Evolutionary conservation across 2,329 filamentous ascomycete genomes (phyloP).

Genomic region (Alternaria alternata): DNA sequence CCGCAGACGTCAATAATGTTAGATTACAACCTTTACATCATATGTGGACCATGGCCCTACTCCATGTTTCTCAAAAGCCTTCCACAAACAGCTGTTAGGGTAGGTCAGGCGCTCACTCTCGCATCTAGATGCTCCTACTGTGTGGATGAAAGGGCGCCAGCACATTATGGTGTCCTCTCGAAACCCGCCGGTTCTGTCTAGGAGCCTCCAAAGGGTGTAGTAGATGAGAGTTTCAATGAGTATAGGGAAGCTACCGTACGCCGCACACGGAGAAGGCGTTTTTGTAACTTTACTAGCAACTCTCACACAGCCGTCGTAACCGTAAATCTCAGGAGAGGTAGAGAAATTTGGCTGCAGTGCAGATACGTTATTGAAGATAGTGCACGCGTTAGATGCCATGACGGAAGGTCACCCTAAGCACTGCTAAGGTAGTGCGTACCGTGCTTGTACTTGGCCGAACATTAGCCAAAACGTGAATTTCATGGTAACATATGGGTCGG

Average conservation of each 20-base stretch:
- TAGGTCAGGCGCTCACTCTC: neutral
- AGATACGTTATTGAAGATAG: neutral
- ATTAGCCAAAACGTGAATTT: neutral
- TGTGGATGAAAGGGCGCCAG: neutral
- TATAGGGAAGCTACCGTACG: neutral
- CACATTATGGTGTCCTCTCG: neutral
- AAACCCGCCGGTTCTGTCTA: neutral
- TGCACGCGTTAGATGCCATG: neutral
- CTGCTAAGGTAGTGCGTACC: conserved; percentile 5
- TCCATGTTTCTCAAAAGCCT: too few relatives aligned
- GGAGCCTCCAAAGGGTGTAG: neutral
- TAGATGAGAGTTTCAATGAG: neutral
- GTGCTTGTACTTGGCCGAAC: neutral
- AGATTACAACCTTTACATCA: neutral
- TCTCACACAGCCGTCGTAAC: neutral
- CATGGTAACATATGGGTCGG: neutral
- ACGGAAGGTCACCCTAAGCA: neutral
- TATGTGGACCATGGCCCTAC: neutral
- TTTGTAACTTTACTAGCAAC: neutral
- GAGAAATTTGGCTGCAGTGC: too few relatives aligned
- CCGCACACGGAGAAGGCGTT: neutral
- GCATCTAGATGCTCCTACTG: neutral
- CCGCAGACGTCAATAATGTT: too few relatives aligned
- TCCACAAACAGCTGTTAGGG: neutral
- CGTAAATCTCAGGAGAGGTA: too few relatives aligned